These are phyloP conservation scores for Mycena indigotica DNA, from an alignment of 768 basidiomycete species.

Conservation along the genomic window DNA sequence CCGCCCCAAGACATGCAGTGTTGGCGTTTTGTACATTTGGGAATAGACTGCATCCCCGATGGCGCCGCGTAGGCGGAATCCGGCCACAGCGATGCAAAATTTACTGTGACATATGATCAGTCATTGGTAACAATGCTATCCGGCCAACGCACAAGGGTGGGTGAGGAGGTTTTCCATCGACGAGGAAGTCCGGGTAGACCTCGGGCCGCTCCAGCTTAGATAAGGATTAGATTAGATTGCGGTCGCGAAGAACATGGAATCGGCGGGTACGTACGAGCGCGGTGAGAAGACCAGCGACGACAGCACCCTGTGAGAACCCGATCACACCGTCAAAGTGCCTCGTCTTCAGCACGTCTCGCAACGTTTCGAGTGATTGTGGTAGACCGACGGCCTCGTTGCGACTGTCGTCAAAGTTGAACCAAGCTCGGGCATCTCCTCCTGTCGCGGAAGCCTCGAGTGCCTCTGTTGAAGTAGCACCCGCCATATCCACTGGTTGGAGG, in stretches of 20 bases:
- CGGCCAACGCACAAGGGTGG: conserved; percentile 63
- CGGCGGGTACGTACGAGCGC: too few species aligned
- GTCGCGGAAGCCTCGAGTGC: conserved; percentile 33
- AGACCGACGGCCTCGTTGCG: conserved; percentile 57
- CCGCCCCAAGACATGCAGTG: conserved; percentile 76
- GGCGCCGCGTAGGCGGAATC: conserved; percentile 60
- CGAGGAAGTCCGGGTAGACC: conserved; percentile 57
- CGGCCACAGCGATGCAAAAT: conserved; percentile 77
- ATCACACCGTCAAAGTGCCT: conserved; percentile 63
- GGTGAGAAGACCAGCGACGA: conserved; percentile 68
- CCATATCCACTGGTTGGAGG: conserved; percentile 65
- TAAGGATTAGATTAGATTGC: background rate
- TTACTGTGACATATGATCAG: conserved; percentile 44
- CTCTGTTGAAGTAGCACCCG: conserved; percentile 26
- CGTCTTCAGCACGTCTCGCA: conserved; percentile 59
- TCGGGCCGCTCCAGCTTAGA: conserved; percentile 56
- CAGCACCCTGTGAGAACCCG: conserved; percentile 61
- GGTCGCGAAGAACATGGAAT: too few species aligned
- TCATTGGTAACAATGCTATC: conserved; percentile 1
- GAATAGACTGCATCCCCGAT: conserved; percentile 53
- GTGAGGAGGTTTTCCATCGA: conserved; percentile 66
- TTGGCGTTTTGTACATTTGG: conserved; percentile 63
- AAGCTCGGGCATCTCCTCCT: conserved; percentile 57
- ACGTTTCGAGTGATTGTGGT: conserved; percentile 52
- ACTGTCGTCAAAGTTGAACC: conserved; percentile 66